A percentile compares a stretch with the other conserved stretches of the same genome.
Evolutionary conservation across 106 monocot genomes (phyloP).

Genomic region (Xerophyta viscosa): DNA sequence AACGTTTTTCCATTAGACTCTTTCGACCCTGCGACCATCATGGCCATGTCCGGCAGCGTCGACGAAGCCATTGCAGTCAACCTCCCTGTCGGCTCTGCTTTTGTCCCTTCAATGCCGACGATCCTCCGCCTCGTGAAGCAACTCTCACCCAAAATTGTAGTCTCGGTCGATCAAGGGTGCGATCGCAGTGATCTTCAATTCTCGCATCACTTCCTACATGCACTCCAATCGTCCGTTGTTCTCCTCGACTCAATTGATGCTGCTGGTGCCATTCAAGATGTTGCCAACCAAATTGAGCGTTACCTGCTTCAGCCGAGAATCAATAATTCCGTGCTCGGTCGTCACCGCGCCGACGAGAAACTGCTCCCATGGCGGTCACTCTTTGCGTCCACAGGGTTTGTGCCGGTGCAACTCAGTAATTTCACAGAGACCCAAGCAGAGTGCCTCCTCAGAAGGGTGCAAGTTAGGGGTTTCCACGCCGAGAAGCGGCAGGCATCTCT

Average conservation of each 20-base stretch:
- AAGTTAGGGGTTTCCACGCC: slow-evolving; percentile 74
- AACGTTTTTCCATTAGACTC: slow-evolving; percentile 47
- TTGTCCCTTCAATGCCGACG: slow-evolving; percentile 15
- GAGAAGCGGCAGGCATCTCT: slow-evolving; percentile 69
- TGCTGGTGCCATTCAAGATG: slow-evolving; percentile 40
- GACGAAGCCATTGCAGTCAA: slow-evolving; percentile 73
- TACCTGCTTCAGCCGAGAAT: slow-evolving; percentile 71
- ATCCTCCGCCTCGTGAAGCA: slow-evolving; percentile 67
- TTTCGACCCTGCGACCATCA: slow-evolving; percentile 42
- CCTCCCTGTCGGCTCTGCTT: slow-evolving; percentile 39
- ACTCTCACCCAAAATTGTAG: slow-evolving; percentile 62
- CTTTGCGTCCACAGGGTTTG: slow-evolving; percentile 48
- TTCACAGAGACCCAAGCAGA: slow-evolving; percentile 88
- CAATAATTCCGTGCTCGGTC: slow-evolving; percentile 37
- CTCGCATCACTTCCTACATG: slow-evolving; percentile 54
- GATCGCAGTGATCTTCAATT: slow-evolving; percentile 65
- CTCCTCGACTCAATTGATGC: slow-evolving; percentile 91
- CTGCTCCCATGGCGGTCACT: slow-evolving; percentile 44
- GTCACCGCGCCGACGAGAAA: slow-evolving; percentile 27
- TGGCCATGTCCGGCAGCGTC: slow-evolving; percentile 10
- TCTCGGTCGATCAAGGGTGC: slow-evolving; percentile 59
- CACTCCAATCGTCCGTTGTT: slow-evolving; percentile 41
- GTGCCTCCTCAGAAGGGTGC: slow-evolving; percentile 83
- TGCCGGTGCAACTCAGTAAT: slow-evolving; percentile 70
- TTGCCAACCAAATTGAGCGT: slow-evolving; percentile 56